A percentile compares a stretch with the other conserved stretches of the same genome.
Conservation (phyloP, 2,329 filamentous ascomycete species). For the Alternaria dauci region DNA sequence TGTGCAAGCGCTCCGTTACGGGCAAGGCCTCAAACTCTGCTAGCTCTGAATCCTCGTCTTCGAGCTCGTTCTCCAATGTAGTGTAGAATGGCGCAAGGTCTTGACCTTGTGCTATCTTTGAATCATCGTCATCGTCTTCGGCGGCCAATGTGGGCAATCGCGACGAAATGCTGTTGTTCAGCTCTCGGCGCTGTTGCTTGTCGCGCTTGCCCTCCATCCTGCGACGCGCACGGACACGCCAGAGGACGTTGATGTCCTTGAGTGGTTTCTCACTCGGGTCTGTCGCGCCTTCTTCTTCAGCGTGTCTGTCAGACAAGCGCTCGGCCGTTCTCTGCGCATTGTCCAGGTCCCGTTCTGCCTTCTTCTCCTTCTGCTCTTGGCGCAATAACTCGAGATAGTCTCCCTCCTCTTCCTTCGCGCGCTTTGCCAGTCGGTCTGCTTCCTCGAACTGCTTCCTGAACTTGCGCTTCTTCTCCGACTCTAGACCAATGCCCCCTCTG, state of each 20-base stretch:
- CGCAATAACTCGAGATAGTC: constrained; percentile 48
- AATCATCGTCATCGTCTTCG: constrained; percentile 76
- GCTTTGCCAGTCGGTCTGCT: constrained; percentile 43
- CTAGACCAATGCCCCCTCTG: constrained; percentile 82
- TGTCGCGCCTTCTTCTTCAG: constrained; percentile 33
- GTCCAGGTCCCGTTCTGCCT: constrained; percentile 71
- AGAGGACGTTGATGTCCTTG: constrained; percentile 77
- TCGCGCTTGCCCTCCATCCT: constrained; percentile 76
- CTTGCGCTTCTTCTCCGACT: constrained; percentile 83
- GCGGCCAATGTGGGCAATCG: constrained; percentile 67
- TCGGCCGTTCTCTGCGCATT: constrained; percentile 87
- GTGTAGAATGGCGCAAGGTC: constrained; percentile 58
- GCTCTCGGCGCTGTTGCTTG: constrained; percentile 39
- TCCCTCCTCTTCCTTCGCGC: constrained; percentile 57
- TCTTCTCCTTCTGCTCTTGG: constrained; percentile 47
- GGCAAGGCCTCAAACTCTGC: constrained; percentile 79
- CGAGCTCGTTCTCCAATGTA: constrained; percentile 71
- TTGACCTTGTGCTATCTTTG: constrained; percentile 72
- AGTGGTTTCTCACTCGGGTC: constrained; percentile 60
- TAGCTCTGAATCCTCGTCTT: constrained; percentile 82
- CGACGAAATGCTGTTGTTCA: constrained; percentile 47
- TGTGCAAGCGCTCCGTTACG: constrained; percentile 70
- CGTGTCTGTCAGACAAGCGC: constrained; percentile 65
- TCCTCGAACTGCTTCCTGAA: constrained; percentile 53
- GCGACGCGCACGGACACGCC: constrained; percentile 75